Evolutionary conservation across 345 rosid species (phyloP), one percentile per base, ranked within the genome.

Genomic region (Cardiospermum halicacabum): DNA sequence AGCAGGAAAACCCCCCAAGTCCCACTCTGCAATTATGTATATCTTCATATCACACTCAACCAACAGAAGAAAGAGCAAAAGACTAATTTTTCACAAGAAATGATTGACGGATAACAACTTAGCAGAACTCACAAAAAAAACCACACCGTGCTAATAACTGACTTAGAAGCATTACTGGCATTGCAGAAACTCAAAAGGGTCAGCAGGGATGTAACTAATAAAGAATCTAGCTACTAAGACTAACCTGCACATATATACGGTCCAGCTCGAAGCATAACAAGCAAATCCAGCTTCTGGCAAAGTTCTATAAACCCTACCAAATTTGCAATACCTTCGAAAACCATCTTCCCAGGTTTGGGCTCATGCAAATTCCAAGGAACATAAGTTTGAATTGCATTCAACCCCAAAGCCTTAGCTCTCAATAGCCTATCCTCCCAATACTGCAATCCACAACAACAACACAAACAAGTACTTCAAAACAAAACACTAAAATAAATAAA

Each of bases 291-390:
- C 69, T 85, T 88, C 70, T 90, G 83, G 78, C 97, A 90, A 27
- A 93, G 84, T 73, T 80, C 82, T 63, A 93, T 72, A 74, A 86
- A 93, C 18, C 87, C 82, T 11, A 82, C 74, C 22, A 93, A 64
- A 75, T 93, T 87, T 19, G 89, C 85, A 77, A 88, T 85, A 61
- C 96, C 94, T 54, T 85, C 85, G 74, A 90, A 90, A 68, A 81
- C 84, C 24, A 85, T 51, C 57, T 85, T 65, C 42, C 85, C 92
- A 3, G 85, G 92, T 77, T 75, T 78, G n/a, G 98, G 97, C 72
- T 93, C 94, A 73, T 93, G 98, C 43, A 93, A 76, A 80, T 93
- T 93, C 97, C 98, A 93, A 50, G 97, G 96, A 71, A 88, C 90
- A 72, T 93, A 93, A 32, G 82, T 73, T 82, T 93, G 98, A 61